Evolutionary conservation across 1,284 basidiomycete genomes (phyloP), one percentile per base, ranked within the genome.

Genomic region (Cutaneotrichosporon sp.): DNA sequence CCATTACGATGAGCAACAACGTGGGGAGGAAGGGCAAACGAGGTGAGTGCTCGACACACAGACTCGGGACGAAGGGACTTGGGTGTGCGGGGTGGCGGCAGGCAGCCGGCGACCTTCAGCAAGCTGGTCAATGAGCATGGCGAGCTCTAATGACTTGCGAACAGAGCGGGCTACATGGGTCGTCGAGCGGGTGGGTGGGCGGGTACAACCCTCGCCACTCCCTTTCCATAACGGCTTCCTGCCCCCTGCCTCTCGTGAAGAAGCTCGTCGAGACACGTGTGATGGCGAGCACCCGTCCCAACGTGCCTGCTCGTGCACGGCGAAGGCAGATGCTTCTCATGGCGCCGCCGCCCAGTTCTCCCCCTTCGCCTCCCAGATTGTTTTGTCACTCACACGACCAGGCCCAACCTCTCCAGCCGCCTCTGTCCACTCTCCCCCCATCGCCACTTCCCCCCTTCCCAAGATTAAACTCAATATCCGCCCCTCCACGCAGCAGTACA

Each of bases 1-100:
- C 65, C 22, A 63, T 67, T 56, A 64, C 66, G 42, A 64, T 64
- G 60, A 64, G 62, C 56, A 31, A 43, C 29, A 46, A 57, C 47
- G 51, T 54, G 62, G 66, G 62, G 63, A 62, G 66, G 62, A 62
- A 67, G 53, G 66, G 60, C 62, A 67, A 64, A 55, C 62, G 65
- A 58, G 66, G 66, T 67, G 42, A 67, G 66, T 64, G 4, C 33
- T 50, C 14, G 5, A 14, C 25, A 50, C 47, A 25, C 25, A n/a
- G 16, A 13, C 42, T n/a, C n/a, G n/a, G n/a, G n/a, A n/a, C n/a
- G n/a, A n/a, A n/a, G n/a, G n/a, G n/a, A n/a, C n/a, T n/a, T n/a
- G n/a, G n/a, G n/a, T n/a, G n/a, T n/a, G n/a, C n/a, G n/a, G n/a
- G n/a, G n/a, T n/a, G n/a, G n/a, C n/a, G n/a, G n/a, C n/a, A n/a